Conservation (phyloP, 1,284 basidiomycete genomes). For the Exobasidium cylindrosporum region DNA sequence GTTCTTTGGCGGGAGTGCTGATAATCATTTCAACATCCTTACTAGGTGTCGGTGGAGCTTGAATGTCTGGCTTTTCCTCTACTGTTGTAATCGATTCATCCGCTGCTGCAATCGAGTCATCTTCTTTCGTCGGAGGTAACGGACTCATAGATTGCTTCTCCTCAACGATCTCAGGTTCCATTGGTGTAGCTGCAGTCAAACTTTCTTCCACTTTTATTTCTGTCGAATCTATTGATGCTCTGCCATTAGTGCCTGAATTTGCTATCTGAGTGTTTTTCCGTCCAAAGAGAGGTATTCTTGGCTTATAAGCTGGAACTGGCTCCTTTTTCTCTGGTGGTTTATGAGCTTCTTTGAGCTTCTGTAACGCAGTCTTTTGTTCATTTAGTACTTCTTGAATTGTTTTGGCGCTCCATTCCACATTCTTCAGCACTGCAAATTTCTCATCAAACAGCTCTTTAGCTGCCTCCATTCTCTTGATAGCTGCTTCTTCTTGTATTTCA, state of each 20-base stretch:
- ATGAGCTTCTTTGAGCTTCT: neutral
- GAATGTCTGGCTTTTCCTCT: neutral
- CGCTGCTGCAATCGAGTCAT: neutral
- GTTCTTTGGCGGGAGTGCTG: neutral
- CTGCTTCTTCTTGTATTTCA: conserved; percentile 27
- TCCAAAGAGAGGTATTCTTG: conserved; percentile 12
- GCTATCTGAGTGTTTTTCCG: neutral
- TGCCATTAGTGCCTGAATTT: neutral
- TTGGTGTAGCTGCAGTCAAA: neutral
- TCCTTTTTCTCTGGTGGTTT: conserved; percentile 1
- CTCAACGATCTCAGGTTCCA: neutral
- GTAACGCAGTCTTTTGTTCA: neutral
- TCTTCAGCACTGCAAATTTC: conserved; percentile 38
- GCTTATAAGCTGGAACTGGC: neutral
- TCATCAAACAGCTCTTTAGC: conserved; percentile 34
- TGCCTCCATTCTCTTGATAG: conserved; percentile 26
- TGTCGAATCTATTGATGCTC: conserved; percentile 3
- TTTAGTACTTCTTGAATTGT: conserved; percentile 24
- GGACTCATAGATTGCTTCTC: neutral
- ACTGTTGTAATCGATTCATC: neutral
- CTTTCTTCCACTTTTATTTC: neutral
- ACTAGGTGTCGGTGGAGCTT: neutral
- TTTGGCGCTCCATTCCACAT: conserved; percentile 40
- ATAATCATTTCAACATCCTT: neutral
- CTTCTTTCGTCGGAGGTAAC: no score